Evolutionary conservation across 768 basidiomycete genomes (phyloP).

Genomic region (Amanita phalloides): DNA sequence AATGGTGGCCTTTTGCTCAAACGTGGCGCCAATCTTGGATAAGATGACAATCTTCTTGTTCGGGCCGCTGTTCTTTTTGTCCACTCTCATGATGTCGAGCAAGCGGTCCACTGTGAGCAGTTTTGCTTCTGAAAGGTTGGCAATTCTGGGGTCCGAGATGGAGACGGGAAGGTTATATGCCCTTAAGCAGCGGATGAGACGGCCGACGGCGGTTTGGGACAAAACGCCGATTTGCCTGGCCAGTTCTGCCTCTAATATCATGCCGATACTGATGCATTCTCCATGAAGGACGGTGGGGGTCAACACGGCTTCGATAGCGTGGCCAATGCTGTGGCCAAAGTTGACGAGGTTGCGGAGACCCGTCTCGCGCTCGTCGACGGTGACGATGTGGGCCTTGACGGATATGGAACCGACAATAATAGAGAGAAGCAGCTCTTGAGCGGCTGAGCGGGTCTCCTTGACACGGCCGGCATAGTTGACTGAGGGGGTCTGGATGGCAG

Average conservation of each 20-base stretch:
- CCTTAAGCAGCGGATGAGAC: slow-evolving; percentile 79
- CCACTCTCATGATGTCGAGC: slow-evolving; percentile 89
- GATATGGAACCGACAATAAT: slow-evolving; percentile 90
- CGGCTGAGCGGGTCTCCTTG: slow-evolving; percentile 55
- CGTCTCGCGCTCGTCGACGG: slow-evolving; percentile 92
- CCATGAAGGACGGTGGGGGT: slow-evolving; percentile 93
- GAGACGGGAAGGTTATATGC: slow-evolving; percentile 87
- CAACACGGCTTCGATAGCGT: slow-evolving; percentile 94
- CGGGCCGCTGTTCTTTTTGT: slow-evolving; percentile 94
- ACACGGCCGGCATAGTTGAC: slow-evolving; percentile 42
- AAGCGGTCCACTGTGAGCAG: slow-evolving; percentile 70
- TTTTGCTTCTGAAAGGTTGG: slow-evolving; percentile 57
- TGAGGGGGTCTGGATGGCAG: slow-evolving; percentile 72
- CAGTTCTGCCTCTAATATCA: slow-evolving; percentile 94
- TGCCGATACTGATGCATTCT: slow-evolving; percentile 92
- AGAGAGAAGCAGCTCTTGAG: slow-evolving; percentile 78
- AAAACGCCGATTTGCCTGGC: slow-evolving; percentile 82
- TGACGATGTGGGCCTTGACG: slow-evolving; percentile 96
- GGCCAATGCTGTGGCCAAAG: slow-evolving; percentile 97
- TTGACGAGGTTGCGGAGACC: slow-evolving; percentile 97
- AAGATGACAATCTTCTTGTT: slow-evolving; percentile 94
- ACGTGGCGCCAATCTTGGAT: slow-evolving; percentile 82
- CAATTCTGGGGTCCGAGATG: slow-evolving; percentile 68
- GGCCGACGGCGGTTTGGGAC: slow-evolving; percentile 85
- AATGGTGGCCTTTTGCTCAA: slow-evolving; percentile 83